Evolutionary conservation across 2,329 filamentous ascomycete genomes (phyloP), one percentile per base, ranked within the genome.

Genomic region (Cercospora janseana): DNA sequence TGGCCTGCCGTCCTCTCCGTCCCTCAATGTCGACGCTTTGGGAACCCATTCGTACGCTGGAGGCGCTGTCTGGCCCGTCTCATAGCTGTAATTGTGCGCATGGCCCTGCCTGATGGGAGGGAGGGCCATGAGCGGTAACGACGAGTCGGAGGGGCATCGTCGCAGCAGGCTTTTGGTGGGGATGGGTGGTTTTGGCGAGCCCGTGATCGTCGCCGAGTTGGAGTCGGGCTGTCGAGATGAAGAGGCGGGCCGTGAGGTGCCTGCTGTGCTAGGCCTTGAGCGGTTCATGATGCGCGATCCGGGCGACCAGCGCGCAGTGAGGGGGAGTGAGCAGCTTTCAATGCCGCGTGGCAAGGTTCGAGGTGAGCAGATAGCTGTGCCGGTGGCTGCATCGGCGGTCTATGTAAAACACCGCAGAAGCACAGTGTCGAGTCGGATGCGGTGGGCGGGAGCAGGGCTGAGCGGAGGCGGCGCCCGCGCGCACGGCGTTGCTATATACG

Each of bases 31-130:
- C 4, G 51, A 7, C 0, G 57, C 55, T 37, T 57, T 56, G 6
- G 54, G 53, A 7, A 56, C 32, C 60, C 58, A 65, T 20, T 52
- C 53, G 35, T 65, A 66, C 12, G 60, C 53, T 8, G 63, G 63
- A 16, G 63, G 63, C 3, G 55, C 54, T 16, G 58, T 60, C 8
- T 55, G 46, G 9, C 46, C 44, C 18, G 45, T 56, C 10, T 50
- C 46, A 23, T 42, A 46, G 27, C 52, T 54, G 44, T 45, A 23
- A 37, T 49, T 51, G 15, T 37, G 32, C 35, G 44, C 34, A 23
- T 47, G 13, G n/a, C 9, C 21, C n/a, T 47, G 28, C 23, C 13
- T 32, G 16, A 20, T 18, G 8, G 35, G 42, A 3, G 38, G 34
- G 7, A 47, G 43, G 13, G 41, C 20, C 1, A 43, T 16, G 7